Percentiles rank a stretch among this genome's conserved stretches.
Evolutionary conservation across 108 stramenopile genomes (phyloP).

Genomic region (Cyclotella atomus): DNA sequence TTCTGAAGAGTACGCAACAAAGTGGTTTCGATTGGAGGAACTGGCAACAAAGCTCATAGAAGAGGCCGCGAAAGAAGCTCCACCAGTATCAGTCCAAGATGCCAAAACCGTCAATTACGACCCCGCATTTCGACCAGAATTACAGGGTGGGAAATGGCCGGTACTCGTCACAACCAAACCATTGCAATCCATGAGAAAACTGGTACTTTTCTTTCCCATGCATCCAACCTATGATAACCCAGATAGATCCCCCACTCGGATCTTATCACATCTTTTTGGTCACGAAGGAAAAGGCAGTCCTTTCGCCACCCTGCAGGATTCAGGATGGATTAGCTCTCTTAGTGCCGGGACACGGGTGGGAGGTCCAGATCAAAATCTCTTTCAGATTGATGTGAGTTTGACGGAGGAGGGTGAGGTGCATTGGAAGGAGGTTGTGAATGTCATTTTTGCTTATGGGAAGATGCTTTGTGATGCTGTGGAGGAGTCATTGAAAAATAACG

Average conservation of each 20-base stretch:
- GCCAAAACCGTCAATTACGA: slow-evolving; percentile 41
- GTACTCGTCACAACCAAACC: slow-evolving; percentile 73
- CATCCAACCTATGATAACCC: slow-evolving; percentile 53
- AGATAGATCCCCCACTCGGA: slow-evolving; percentile 62
- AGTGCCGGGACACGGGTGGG: slow-evolving; percentile 63
- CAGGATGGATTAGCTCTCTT: slow-evolving; percentile 61
- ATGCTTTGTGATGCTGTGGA: slow-evolving; percentile 55
- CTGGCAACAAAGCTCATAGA: slow-evolving; percentile 54
- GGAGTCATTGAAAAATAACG: slow-evolving; percentile 12
- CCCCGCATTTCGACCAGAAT: slow-evolving; percentile 58
- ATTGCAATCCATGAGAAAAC: slow-evolving; percentile 63
- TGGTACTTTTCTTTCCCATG: slow-evolving; percentile 73
- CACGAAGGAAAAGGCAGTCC: slow-evolving; percentile 78
- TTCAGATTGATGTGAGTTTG: slow-evolving; percentile 72
- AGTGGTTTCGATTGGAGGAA: slow-evolving; percentile 42
- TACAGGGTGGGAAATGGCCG: slow-evolving; percentile 65
- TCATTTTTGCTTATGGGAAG: slow-evolving; percentile 70
- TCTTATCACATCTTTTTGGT: slow-evolving; percentile 77
- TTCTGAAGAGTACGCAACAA: slow-evolving; percentile 12
- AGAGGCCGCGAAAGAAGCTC: slow-evolving; percentile 71
- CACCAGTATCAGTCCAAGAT: slow-evolving; percentile 40
- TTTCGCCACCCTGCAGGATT: slow-evolving; percentile 77
- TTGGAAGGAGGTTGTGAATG: slow-evolving; percentile 69
- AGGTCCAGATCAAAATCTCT: slow-evolving; percentile 73
- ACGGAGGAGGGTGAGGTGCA: slow-evolving; percentile 79